Conservation (phyloP, 108 stramenopile genomes). For the Nitzschia putrida region DNA sequence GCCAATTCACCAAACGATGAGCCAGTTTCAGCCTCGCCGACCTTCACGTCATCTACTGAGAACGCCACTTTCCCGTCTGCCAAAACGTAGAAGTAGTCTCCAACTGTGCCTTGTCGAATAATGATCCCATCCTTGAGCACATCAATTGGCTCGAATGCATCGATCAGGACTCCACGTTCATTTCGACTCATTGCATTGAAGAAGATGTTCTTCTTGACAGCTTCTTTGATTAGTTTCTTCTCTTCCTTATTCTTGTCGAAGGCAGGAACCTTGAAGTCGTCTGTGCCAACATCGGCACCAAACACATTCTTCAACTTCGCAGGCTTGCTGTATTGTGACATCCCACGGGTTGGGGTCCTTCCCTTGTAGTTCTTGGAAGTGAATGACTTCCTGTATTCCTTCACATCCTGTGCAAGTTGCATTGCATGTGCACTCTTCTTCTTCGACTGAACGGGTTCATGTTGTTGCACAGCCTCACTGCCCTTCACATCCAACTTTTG, state of each 20-base stretch:
- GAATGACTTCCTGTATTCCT: constrained; percentile 18
- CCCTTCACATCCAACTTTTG: constrained; percentile 13
- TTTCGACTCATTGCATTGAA: constrained; percentile 52
- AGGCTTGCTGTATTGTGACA: constrained; percentile 22
- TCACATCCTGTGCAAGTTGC: constrained; percentile 6
- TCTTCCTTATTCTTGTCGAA: constrained; percentile 53
- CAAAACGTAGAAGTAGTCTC: constrained; percentile 77
- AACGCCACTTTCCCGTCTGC: constrained; percentile 67
- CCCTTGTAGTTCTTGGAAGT: constrained; percentile 10
- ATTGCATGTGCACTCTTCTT: constrained; percentile 5
- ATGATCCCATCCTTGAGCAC: constrained; percentile 48
- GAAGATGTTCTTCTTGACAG: constrained; percentile 60
- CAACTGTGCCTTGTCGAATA: constrained; percentile 68
- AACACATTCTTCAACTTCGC: constrained; percentile 42
- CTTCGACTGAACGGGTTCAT: neutral
- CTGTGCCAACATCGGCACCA: constrained; percentile 19
- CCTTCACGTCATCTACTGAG: constrained; percentile 51
- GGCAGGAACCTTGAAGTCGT: constrained; percentile 41
- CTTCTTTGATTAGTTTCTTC: constrained; percentile 49
- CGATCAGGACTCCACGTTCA: constrained; percentile 54
- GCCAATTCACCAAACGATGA: constrained; percentile 80
- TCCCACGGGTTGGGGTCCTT: constrained; percentile 18
- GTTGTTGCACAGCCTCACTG: neutral
- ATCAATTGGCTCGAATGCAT: constrained; percentile 58
- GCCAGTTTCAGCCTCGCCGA: constrained; percentile 50